Percentiles rank a stretch among this genome's conserved stretches.
phyloP scores from a whole-genome alignment of 1,284 basidiomycete genomes.

The Ganoderma lucidum region DNA sequence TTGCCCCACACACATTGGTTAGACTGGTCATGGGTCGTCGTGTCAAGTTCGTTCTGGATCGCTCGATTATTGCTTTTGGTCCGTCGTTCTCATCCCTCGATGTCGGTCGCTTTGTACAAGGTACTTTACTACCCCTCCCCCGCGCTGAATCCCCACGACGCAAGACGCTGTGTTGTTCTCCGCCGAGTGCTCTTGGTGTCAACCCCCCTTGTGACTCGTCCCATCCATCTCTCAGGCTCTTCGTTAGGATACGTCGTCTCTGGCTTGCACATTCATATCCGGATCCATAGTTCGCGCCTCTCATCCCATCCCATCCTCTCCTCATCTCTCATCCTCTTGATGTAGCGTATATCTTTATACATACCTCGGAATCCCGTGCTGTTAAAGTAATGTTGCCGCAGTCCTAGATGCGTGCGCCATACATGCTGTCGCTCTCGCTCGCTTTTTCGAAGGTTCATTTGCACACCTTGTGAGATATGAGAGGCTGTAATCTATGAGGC shows the following conservation, averaged over 20 bases:
- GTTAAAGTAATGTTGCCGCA: slow-evolving; percentile 8
- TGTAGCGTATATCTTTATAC: slow-evolving; percentile 15
- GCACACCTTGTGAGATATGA: background rate
- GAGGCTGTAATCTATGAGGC: background rate
- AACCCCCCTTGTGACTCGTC: background rate
- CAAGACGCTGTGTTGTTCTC: background rate
- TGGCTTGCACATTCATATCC: background rate
- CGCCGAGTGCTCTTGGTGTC: background rate
- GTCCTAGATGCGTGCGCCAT: background rate
- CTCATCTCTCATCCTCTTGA: background rate
- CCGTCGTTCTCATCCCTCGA: background rate
- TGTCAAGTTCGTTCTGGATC: background rate
- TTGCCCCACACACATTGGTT: slow-evolving; percentile 1
- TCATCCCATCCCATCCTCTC: background rate
- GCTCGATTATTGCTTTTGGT: slow-evolving; percentile 6
- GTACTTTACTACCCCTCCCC: background rate
- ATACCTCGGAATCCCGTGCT: background rate
- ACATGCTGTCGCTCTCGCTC: background rate
- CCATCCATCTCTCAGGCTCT: background rate
- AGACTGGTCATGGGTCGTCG: background rate
- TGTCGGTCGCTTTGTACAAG: slow-evolving; percentile 7
- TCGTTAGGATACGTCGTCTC: background rate
- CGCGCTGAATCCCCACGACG: background rate
- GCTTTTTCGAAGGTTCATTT: background rate
- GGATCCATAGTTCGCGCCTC: background rate